Evolutionary conservation across 2,329 filamentous ascomycete species (phyloP), one percentile per base, ranked within the genome.

Genomic region (Sclerotinia nivalis): DNA sequence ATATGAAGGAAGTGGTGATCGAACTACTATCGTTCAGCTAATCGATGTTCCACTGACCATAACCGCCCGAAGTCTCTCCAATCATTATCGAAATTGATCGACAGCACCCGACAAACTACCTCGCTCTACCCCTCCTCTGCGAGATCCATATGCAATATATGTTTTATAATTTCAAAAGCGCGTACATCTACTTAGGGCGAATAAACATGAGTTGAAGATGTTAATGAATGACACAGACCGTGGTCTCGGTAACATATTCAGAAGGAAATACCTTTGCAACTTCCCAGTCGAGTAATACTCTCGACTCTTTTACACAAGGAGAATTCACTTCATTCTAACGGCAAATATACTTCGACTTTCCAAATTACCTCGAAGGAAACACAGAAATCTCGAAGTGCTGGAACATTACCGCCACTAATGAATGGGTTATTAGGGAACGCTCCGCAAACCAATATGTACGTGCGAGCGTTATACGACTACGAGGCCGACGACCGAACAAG

Each of bases 401-500:
- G 55, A 50, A 74, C 72, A 75, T 74, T 75, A 71, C 73, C 75
- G 70, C 74, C 76, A 69, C 73, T 74, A 76, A 90, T 90, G 88
- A 89, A 89, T 80, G 86, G 87, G 73, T 83, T 88, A 73, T 82
- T 87, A 76, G 85, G 85, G 72, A 84, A 86, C 73, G 83, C 87
- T 78, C 86, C 88, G 71, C 84, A 84, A 72, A 87, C 88, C 79
- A 88, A 89, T 78, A 90, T 97, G 84, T 98, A 96, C 79, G 96
- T 99, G 78, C 91, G 93, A 78, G 96, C 96, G 60, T 87, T 98
- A 73, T 99, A 98, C 85, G 93, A 97, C 84, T 99, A 98, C 84
- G 93, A 97, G 79, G 93, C 96, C 78, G 95, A 99, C 82, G 96
- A 99, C 82, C 90, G 93, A 77, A 98, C 95, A 61, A 97, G 94